Percentiles rank a stretch among this genome's conserved stretches.
phyloP scores from a whole-genome alignment of 2,329 filamentous ascomycete species.

The Pyrenochaeta sp. region DNA sequence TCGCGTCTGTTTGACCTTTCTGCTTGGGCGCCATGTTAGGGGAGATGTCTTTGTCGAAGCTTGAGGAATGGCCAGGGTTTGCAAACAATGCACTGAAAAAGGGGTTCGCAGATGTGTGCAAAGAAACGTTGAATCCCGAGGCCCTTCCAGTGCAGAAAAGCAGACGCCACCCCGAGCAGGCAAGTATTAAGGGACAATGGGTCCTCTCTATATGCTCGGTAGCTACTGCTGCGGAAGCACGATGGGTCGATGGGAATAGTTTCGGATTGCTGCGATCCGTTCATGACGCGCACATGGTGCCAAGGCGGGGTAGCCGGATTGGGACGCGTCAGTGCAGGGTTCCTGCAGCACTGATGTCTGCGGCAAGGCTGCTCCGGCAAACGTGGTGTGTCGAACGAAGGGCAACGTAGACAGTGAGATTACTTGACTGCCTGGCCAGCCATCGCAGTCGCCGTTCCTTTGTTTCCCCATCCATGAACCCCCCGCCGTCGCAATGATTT shows the following conservation, averaged over 20 bases:
- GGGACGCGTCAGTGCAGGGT: constrained; percentile 4
- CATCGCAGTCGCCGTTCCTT: too few species aligned
- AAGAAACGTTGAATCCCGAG: too few species aligned
- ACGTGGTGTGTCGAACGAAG: constrained; percentile 28
- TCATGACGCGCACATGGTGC: constrained; percentile 32
- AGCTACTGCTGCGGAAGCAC: too few species aligned
- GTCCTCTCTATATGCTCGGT: too few species aligned
- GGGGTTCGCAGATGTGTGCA: too few species aligned
- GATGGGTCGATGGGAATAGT: constrained; percentile 26
- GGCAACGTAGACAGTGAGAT: constrained; percentile 9
- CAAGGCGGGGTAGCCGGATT: constrained; percentile 10
- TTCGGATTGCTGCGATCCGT: constrained; percentile 27
- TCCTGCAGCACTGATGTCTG: constrained; percentile 14
- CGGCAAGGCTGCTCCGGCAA: constrained; percentile 18
- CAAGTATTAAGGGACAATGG: too few species aligned
- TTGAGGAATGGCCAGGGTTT: too few species aligned
- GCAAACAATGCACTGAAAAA: constrained; percentile 16
- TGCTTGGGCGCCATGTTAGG: constrained; percentile 37
- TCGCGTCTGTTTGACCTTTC: constrained; percentile 22
- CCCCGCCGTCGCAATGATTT: constrained; percentile 27
- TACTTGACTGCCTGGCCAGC: too few species aligned
- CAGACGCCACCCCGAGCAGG: too few species aligned
- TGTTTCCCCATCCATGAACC: constrained; percentile 11
- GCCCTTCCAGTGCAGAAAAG: too few species aligned
- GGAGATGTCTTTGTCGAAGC: too few species aligned